phyloP scores from a whole-genome alignment of 169 alveolate species.

The Eimeria necatrix region DNA sequence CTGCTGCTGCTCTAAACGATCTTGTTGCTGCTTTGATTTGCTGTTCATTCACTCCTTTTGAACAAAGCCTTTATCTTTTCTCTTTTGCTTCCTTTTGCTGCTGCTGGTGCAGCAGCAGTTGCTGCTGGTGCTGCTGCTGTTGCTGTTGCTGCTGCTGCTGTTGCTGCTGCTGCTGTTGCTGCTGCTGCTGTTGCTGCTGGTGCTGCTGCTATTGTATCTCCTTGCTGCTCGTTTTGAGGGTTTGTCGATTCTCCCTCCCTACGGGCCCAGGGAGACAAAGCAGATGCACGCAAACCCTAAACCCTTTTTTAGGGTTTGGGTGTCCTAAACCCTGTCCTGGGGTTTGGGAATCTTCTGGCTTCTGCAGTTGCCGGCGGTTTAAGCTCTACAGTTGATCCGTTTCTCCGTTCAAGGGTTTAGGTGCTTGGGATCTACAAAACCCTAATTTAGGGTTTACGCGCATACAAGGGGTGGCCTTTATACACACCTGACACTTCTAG shows the following conservation, averaged over 20 bases:
- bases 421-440: no score
- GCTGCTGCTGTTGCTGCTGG: conserved; percentile 15
- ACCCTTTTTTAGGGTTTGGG: background rate
- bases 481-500: no score
- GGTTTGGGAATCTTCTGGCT: no score
- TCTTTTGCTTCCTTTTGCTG: background rate
- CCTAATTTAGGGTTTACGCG: no score
- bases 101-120: no score
- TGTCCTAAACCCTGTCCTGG: no score
- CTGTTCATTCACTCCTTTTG: background rate
- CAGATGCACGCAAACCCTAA: background rate
- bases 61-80: background rate
- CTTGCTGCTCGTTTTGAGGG: background rate
- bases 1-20: background rate
- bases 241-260: background rate
- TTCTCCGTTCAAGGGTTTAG: no score
- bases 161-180: background rate
- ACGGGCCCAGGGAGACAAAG: background rate
- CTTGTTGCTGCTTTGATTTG: background rate
- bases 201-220: background rate
- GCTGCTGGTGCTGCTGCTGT: background rate
- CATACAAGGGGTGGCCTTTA: no score
- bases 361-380: no score
- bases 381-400: no score
- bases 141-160: background rate